Evolutionary conservation across 192 early-diverging fungal genomes (phyloP), one percentile per base, ranked within the genome.

Genomic region (Lobulomyces angularis): DNA sequence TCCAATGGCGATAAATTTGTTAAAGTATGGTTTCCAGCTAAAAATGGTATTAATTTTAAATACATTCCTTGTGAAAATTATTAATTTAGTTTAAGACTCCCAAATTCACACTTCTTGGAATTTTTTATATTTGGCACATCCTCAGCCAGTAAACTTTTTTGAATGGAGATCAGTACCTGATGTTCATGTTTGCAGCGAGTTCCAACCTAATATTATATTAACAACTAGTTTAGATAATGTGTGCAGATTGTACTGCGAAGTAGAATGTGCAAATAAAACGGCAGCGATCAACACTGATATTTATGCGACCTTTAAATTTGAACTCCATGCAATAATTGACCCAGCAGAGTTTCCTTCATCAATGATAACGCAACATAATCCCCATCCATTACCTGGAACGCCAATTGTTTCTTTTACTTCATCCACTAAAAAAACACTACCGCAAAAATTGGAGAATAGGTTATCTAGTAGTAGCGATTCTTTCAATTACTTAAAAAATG

Each of bases 41-140:
- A 26, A 21, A 22, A 27, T 35, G 34, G 27, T 40, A 5, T 26
- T 21, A 23, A 31, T 24, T 19, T 2, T 30, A 43, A 37, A 50
- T 51, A 27, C 19, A 27, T n/a, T n/a, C n/a, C n/a, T n/a, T n/a
- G n/a, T n/a, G 14, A n/a, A 48, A 23, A 18, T 4, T 16, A 6
- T 20, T 20, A 8, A n/a, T 45, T 23, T 19, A 45, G 16, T 23
- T 7, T n/a, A n/a, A n/a, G 20, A 6, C 22, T 26, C 36, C 26
- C 39, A 30, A 2, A 14, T 25, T 2, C n/a, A 47, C 5, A 8
- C 35, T 9, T 17, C 28, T 5, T 55, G 56, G 22, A 52, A 65
- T 27, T 86, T 85, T 58, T 41, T 45, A 24, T 82, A 81, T 45
- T 38, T 87, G 21, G 58, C 79, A 12, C 84, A 87, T 54, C 71